phyloP scores from a whole-genome alignment of 2,329 filamentous ascomycete species.

The Periconia sp. region DNA sequence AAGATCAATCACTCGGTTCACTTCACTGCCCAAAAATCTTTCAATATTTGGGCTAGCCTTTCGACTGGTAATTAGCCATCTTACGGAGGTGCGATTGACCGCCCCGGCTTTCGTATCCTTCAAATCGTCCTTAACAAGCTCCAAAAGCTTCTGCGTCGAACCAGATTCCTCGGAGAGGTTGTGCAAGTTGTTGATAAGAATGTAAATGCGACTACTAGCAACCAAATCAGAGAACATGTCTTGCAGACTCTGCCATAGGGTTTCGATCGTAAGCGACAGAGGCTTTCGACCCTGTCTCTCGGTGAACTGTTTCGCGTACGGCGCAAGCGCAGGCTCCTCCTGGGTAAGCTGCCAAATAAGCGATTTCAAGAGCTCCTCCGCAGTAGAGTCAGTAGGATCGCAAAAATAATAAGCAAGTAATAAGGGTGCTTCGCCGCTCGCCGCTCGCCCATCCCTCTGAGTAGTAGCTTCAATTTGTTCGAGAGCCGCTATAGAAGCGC shows the following conservation, averaged over 20 bases:
- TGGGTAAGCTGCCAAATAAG: conserved; percentile 9
- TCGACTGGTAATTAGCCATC: conserved; percentile 11
- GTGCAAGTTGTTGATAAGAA: conserved; percentile 12
- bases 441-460: not conserved
- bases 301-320: conserved; percentile 11
- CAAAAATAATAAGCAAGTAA: conserved; percentile 11
- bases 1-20: conserved; percentile 3
- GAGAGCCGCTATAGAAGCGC: conserved; percentile 8
- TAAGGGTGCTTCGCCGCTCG: conserved; percentile 6
- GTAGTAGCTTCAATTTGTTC: conserved; percentile 6
- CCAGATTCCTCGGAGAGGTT: conserved; percentile 6
- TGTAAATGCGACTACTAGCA: conserved; percentile 4
- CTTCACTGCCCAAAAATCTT: not conserved
- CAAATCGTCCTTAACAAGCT: conserved; percentile 4
- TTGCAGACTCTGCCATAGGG: conserved; percentile 11
- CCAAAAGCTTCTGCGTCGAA: conserved; percentile 9
- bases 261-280: conserved; percentile 3
- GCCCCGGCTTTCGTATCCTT: not conserved
- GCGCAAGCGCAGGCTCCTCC: conserved; percentile 2
- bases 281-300: too few relatives aligned
- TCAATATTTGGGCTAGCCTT: too few relatives aligned
- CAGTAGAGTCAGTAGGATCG: conserved; percentile 6
- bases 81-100: not conserved
- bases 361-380: conserved; percentile 9
- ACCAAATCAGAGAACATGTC: conserved; percentile 8